Percentiles rank a stretch among this genome's conserved stretches.
These are phyloP conservation scores for Torrubiellomyces zombiae DNA, from an alignment of 2,329 filamentous ascomycete species.

Conservation along the genomic window DNA sequence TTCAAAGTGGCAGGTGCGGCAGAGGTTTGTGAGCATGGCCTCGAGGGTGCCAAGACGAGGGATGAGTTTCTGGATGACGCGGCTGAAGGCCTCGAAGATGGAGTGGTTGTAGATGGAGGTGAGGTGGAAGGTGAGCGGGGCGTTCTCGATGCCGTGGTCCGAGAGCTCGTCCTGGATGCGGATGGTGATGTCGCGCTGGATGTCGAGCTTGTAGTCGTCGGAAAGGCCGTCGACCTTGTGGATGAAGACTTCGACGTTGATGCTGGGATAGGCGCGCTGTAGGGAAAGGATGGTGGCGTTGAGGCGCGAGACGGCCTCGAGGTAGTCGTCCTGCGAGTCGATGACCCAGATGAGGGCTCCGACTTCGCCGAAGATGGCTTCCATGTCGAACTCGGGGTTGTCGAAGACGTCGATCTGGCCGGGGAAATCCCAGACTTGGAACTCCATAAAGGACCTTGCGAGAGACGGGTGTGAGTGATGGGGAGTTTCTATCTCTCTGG, in stretches of 20 bases:
- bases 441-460: constrained; percentile 89
- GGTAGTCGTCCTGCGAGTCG: constrained; percentile 94
- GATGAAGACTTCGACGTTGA: constrained; percentile 97
- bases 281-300: constrained; percentile 82
- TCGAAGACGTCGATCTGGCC: constrained; percentile 83
- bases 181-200: constrained; percentile 91
- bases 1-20: constrained; percentile 85
- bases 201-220: constrained; percentile 91
- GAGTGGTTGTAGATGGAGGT: constrained; percentile 98
- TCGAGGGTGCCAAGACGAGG: constrained; percentile 86
- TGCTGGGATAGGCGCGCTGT: constrained; percentile 74
- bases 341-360: constrained; percentile 97
- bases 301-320: constrained; percentile 74
- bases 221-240: constrained; percentile 98
- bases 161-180: constrained; percentile 91
- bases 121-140: constrained; percentile 84
- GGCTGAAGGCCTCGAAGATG: constrained; percentile 95
- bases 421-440: constrained; percentile 95
- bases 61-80: constrained; percentile 95
- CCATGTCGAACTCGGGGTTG: constrained; percentile 76
- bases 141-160: constrained; percentile 84
- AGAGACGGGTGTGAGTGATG: too few species aligned
- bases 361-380: constrained; percentile 85
- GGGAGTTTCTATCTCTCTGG: too few species aligned
- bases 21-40: constrained; percentile 83